A percentile compares a stretch with the other conserved stretches of the same genome.
Conservation (phyloP, 2,329 filamentous ascomycete genomes). For the Cordyceps fumosorosea region DNA sequence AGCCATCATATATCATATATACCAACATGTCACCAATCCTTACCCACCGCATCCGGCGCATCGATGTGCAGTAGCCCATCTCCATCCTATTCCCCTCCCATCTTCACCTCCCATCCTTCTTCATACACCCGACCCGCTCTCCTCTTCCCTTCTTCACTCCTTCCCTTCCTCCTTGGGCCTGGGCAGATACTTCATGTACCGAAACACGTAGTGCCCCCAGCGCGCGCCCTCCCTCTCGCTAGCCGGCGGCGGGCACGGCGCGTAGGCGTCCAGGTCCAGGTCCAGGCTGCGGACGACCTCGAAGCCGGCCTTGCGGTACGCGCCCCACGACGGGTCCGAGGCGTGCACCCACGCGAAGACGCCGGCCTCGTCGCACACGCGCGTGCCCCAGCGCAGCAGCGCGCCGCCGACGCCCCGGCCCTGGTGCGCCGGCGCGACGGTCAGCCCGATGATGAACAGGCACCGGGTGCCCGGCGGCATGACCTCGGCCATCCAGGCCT, state of each 20-base stretch:
- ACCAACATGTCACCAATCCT: not conserved
- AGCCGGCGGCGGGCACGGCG: slow-evolving; percentile 18
- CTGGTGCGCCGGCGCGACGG: slow-evolving; percentile 26
- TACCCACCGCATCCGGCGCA: not conserved
- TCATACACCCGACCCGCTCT: no score
- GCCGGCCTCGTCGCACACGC: slow-evolving; percentile 22
- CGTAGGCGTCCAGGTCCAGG: slow-evolving; percentile 27
- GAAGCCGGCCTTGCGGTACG: slow-evolving; percentile 26
- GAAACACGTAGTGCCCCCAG: slow-evolving; percentile 29
- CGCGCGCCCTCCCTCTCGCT: slow-evolving; percentile 19
- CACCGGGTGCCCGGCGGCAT: slow-evolving; percentile 28
- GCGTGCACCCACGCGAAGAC: slow-evolving; percentile 30
- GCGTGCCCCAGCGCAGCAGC: slow-evolving; percentile 27
- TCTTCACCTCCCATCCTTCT: not conserved
- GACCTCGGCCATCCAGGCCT: slow-evolving; percentile 23
- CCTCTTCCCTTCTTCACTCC: no score
- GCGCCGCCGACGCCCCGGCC: slow-evolving; percentile 25
- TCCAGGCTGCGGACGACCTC: slow-evolving; percentile 23
- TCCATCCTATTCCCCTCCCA: not conserved
- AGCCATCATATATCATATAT: no score
- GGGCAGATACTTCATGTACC: slow-evolving; percentile 26
- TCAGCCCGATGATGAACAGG: slow-evolving; percentile 26
- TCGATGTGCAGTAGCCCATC: not conserved
- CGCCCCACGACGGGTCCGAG: slow-evolving; percentile 24
- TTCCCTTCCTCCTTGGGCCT: not conserved